These are phyloP conservation scores for Esteya vermicola DNA, from an alignment of 2,329 filamentous ascomycete genomes.

Conservation along the genomic window DNA sequence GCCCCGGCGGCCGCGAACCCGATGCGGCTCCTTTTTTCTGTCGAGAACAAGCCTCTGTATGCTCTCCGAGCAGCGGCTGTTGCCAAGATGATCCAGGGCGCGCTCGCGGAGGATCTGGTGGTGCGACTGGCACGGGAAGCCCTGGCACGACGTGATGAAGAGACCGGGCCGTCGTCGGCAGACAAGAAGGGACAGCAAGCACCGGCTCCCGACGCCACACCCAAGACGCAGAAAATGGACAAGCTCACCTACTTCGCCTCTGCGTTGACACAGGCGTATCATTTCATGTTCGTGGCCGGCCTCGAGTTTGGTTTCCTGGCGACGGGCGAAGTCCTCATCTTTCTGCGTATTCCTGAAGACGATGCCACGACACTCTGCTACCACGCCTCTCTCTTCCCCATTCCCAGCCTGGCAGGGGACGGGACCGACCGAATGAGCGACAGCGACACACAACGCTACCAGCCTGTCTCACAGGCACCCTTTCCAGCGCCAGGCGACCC, in stretches of 20 bases:
- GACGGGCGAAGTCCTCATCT: conserved; percentile 4
- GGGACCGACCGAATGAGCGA: background rate
- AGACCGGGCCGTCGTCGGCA: background rate
- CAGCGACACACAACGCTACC: conserved; percentile 1
- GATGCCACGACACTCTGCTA: conserved; percentile 4
- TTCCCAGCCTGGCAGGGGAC: too few species aligned
- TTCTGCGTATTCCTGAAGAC: conserved; percentile 5
- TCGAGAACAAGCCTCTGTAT: conserved; percentile 5
- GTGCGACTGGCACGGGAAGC: conserved; percentile 5
- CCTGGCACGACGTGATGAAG: conserved; percentile 2
- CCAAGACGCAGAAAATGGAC: conserved; percentile 2
- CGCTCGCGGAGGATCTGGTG: conserved; percentile 1
- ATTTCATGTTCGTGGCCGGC: conserved; percentile 6
- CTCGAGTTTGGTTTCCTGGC: conserved; percentile 6
- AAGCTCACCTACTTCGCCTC: conserved; percentile 5
- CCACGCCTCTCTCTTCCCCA: conserved; percentile 5
- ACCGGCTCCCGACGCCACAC: background rate
- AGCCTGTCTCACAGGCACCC: background rate
- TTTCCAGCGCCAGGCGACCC: conserved; percentile 2
- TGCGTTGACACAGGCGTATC: conserved; percentile 3
- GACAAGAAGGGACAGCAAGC: background rate
- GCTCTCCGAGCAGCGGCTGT: conserved; percentile 3
- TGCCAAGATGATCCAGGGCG: background rate
- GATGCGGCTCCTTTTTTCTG: conserved; percentile 2
- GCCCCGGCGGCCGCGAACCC: background rate